A percentile compares a stretch with the other conserved stretches of the same genome.
phyloP scores from a whole-genome alignment of 75 land plant species.

The Selaginella moellendorffii region DNA sequence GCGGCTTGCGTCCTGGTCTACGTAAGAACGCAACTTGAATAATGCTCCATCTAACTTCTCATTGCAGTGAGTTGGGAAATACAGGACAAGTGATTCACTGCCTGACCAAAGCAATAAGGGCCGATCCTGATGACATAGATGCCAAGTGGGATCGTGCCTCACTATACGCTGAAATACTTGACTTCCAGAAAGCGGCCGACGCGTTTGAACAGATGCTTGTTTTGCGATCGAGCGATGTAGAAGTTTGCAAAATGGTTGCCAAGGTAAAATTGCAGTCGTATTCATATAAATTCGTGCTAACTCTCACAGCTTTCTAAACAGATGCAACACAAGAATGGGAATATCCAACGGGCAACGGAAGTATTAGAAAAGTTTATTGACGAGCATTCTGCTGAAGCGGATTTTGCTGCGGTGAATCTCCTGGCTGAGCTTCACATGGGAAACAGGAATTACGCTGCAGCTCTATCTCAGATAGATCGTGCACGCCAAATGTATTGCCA shows the following conservation, averaged over 20 bases:
- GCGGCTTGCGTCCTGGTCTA: conserved; percentile 54
- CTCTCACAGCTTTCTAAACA: conserved; percentile 13
- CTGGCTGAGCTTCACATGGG: conserved; percentile 50
- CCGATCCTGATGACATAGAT: conserved; percentile 63
- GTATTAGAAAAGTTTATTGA: conserved; percentile 44
- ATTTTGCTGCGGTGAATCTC: conserved; percentile 44
- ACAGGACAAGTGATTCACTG: conserved; percentile 47
- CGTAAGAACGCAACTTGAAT: conserved; percentile 25
- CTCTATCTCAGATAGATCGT: conserved; percentile 43
- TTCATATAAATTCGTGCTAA: not conserved
- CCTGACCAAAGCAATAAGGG: conserved; percentile 63
- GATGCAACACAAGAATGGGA: conserved; percentile 52
- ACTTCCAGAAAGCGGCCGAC: conserved; percentile 64
- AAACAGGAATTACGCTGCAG: conserved; percentile 31
- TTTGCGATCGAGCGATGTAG: conserved; percentile 40
- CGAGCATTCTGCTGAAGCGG: conserved; percentile 34
- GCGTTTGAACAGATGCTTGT: conserved; percentile 48
- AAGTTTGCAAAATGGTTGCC: conserved; percentile 58
- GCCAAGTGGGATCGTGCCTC: conserved; percentile 56
- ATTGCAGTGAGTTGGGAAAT: conserved; percentile 20
- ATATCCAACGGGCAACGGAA: conserved; percentile 31
- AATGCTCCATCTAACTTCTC: not conserved
- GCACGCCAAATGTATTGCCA: conserved; percentile 25
- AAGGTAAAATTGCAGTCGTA: conserved; percentile 27
- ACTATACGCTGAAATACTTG: conserved; percentile 42